These are phyloP conservation scores for Pseudogymnoascus sp. DNA, from an alignment of 2,329 filamentous ascomycete genomes.

Conservation along the genomic window DNA sequence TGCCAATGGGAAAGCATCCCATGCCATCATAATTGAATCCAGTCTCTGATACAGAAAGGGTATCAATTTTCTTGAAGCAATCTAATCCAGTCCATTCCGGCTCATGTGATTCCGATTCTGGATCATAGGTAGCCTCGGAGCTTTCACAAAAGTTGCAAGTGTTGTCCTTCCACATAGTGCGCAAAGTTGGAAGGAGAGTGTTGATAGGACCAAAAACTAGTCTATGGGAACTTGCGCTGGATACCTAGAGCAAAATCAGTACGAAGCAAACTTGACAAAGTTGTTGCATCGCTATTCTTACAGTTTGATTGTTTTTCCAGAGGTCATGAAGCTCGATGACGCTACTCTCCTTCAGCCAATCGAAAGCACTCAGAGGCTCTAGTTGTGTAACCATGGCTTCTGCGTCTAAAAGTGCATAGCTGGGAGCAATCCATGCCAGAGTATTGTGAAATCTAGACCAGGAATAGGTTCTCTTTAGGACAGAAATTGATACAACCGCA, in stretches of 20 bases:
- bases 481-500: conserved; percentile 33
- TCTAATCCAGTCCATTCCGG: conserved; percentile 14
- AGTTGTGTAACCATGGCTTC: conserved; percentile 25
- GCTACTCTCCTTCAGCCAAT: conserved; percentile 39
- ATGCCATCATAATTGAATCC: conserved; percentile 33
- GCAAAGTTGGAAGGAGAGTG: no score
- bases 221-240: no score
- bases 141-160: background rate
- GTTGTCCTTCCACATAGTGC: background rate
- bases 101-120: background rate
- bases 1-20: conserved; percentile 41
- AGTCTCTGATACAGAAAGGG: conserved; percentile 31
- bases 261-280: no score
- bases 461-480: conserved; percentile 35
- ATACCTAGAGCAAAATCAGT: no score
- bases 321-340: conserved; percentile 36
- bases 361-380: conserved; percentile 38
- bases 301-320: conserved; percentile 31
- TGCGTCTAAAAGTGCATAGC: conserved; percentile 32
- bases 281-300: no score
- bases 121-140: no score
- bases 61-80: conserved; percentile 24
- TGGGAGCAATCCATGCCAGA: conserved; percentile 36
- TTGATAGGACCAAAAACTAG: no score
- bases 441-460: conserved; percentile 42